Evolutionary conservation across 441 rosid species (phyloP), one percentile per base, ranked within the genome.

Genomic region (Pelargonium cotyledonis): DNA sequence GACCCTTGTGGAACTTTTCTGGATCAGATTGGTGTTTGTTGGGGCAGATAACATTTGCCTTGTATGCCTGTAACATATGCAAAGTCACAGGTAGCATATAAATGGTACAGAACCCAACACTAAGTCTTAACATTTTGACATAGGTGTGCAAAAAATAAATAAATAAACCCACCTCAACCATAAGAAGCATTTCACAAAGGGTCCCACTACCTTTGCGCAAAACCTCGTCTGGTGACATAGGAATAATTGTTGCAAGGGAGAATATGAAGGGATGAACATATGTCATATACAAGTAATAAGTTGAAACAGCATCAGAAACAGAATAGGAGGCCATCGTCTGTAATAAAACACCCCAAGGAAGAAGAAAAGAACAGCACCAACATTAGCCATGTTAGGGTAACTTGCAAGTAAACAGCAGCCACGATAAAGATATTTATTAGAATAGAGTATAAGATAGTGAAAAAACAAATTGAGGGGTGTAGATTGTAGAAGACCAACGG

Each of bases 311-410:
- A 86, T 95, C 99, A 68, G 99, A 95, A 84, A 95, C 99, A 66
- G 99, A 92, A 80, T 95, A 95, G 60, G 98, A 90, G 70, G 99
- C 99, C 99, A 95, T 95, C 80, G 81, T 92, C 99, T 95, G 93
- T 75, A 31, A 80, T 41, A 75, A 77, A n/a, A 74, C 69, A 68
- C 69, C 67, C 70, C 65, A 61, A 10, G 31, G 65, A 75, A 19
- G 21, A 58, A 65, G 61, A 64, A 67, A 75, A 79, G 40, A 35
- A 73, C 21, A 70, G 74, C 73, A 75, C 63, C 31, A 38, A 65
- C 49, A 75, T 82, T 46, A 84, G 80, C 65, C 68, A 73, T 65
- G 63, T 16, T 57, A 31, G 6, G 47, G 46, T 21, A 10, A 51
- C 38, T 29, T 11, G 19, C 43, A 63, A 55, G 61, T 55, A 55